These are phyloP conservation scores for Pyrrhoderma noxium DNA, from an alignment of 1,284 basidiomycete genomes.

Conservation along the genomic window DNA sequence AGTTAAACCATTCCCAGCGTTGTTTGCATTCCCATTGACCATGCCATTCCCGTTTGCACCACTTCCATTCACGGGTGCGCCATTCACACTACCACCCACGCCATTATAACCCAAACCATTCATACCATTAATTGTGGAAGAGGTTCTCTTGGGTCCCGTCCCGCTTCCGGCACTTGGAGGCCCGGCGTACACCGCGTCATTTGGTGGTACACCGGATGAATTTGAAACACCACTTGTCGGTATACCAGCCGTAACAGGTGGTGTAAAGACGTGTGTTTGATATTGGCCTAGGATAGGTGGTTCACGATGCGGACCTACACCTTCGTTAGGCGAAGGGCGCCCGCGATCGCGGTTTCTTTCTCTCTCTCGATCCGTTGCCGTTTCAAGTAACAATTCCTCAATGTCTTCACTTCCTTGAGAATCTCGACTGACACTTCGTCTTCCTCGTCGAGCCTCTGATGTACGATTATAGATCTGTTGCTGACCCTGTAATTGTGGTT, in stretches of 20 bases:
- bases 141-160: no score
- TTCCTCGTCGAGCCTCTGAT: conserved; percentile 1
- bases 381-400: conserved; percentile 58
- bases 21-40: not conserved
- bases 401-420: conserved; percentile 32
- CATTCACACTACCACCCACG: no score
- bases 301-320: conserved; percentile 28
- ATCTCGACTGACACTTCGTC: conserved; percentile 17
- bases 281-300: conserved; percentile 34
- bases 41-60: not conserved
- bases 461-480: conserved; percentile 1
- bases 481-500: not conserved
- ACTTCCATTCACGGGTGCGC: not conserved
- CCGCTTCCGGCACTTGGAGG: no score
- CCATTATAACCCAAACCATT: no score
- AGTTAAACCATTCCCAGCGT: not conserved
- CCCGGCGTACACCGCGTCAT: not conserved
- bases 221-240: conserved; percentile 26
- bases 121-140: no score
- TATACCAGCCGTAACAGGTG: conserved; percentile 53
- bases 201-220: not conserved
- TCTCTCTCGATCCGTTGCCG: conserved; percentile 31
- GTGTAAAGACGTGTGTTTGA: conserved; percentile 62
- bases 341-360: conserved; percentile 9
- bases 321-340: not conserved